Base-by-base conservation (phyloP, 2,329 filamentous ascomycete species). In the Sclerotiophoma versabilis region DNA sequence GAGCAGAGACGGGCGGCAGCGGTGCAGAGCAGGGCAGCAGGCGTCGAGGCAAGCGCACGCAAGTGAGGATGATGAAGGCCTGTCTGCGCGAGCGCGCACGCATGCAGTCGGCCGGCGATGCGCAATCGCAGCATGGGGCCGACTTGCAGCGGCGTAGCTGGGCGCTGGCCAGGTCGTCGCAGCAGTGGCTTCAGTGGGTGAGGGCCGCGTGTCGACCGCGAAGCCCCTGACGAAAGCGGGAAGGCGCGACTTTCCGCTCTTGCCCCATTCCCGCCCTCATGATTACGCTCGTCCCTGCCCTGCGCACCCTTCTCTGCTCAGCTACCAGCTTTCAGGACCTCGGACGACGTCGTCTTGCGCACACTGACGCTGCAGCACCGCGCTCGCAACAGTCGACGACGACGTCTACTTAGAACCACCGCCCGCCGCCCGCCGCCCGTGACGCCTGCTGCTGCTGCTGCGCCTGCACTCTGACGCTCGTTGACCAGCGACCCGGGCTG, bases 241-340 rank as follows among this genome's bases (percentile, higher is more conserved):
- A 44, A 36, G 39, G 54, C 23, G 53, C 38, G 49, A 9, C 43
- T 45, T 47, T 51, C 43, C 54, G 54, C 54, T 49, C 43, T 57
- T 45, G 54, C 54, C 54, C 54, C 54, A 48, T 52, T 56, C 54
- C 54, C 54, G 44, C 54, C 54, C 54, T 57, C 49, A 57, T 57
- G 43, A 57, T 50, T 45, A 45, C 49, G 49, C 49, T 57, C 49
- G 49, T 44, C 53, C 39, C 49, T 49, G 49, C 47, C 46, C 53
- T 43, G 38, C 46, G 50, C 49, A 34, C 39, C 32, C 49, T 50
- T 39, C 49, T 49, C 48, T 45, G 51, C 34, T 41, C 45, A 36
- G 49, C 49, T 44, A 38, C 26, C 36, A 27, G 50, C 44, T 27
- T 46, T 25, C 42, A 55, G 37, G 42, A 43, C 37, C 17, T 14